These are phyloP conservation scores for Tolypocladium tundrense DNA, from an alignment of 2,329 filamentous ascomycete genomes.

Conservation along the genomic window DNA sequence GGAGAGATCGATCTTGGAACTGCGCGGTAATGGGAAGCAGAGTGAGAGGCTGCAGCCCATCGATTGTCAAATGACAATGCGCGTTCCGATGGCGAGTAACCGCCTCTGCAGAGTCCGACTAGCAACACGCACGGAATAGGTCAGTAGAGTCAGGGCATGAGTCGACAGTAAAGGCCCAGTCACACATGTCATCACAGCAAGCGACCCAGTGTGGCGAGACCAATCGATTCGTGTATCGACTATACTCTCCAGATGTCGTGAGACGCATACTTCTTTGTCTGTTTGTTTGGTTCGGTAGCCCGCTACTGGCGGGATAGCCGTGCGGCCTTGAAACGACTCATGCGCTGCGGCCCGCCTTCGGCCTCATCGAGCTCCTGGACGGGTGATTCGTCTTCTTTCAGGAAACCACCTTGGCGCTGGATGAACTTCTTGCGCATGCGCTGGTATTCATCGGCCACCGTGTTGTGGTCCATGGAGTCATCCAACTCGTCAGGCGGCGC, in stretches of 20 bases:
- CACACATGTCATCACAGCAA: constrained; percentile 6
- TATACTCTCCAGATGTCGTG: constrained; percentile 1
- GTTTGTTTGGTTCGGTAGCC: constrained; percentile 3
- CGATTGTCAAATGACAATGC: constrained; percentile 34
- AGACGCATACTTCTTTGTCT: neutral
- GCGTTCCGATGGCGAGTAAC: constrained; percentile 13
- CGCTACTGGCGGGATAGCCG: constrained; percentile 44
- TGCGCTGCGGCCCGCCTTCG: constrained; percentile 49
- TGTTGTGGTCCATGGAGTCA: constrained; percentile 56
- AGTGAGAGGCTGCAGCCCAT: constrained; percentile 41
- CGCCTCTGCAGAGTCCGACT: neutral
- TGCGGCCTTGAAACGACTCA: constrained; percentile 68
- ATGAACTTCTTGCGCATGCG: constrained; percentile 74
- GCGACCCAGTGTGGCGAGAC: constrained; percentile 9
- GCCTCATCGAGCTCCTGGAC: constrained; percentile 59
- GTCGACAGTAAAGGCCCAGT: neutral
- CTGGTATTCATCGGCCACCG: constrained; percentile 77
- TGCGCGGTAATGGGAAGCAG: constrained; percentile 43
- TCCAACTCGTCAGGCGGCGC: constrained; percentile 57
- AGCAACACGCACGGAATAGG: neutral
- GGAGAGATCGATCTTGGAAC: constrained; percentile 42
- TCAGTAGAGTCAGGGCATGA: neutral
- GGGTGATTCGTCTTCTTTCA: constrained; percentile 57
- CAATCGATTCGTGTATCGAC: constrained; percentile 18
- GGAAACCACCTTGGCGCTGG: constrained; percentile 71